Conservation (phyloP, 768 basidiomycete genomes). For the Suillus brevipes region DNA sequence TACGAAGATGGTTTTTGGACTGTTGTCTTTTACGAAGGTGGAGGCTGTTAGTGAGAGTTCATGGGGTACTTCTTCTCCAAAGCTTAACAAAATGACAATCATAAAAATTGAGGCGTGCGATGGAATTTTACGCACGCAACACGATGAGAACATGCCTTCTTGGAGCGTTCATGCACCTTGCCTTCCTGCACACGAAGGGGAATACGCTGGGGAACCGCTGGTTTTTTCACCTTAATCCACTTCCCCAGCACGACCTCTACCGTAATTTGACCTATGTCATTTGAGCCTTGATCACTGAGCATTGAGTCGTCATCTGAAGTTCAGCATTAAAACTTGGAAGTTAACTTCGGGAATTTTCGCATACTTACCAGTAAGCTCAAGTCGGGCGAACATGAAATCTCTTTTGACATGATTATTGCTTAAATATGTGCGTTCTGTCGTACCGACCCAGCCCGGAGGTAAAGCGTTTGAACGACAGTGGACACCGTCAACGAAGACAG, state of each 20-base stretch:
- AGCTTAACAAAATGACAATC: constrained; percentile 10
- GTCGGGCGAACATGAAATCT: constrained; percentile 18
- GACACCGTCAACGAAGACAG: constrained; percentile 14
- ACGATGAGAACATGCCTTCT: not conserved
- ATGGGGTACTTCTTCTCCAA: constrained; percentile 11
- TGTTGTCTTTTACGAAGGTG: not conserved
- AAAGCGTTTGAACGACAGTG: accelerated
- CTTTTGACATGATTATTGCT: not conserved
- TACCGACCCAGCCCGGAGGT: not conserved
- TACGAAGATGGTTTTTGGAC: constrained; percentile 15
- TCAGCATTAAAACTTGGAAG: not conserved
- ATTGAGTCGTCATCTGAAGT: constrained; percentile 24
- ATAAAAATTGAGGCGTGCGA: not conserved
- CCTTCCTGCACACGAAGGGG: not conserved
- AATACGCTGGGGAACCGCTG: not conserved
- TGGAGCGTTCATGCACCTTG: not conserved
- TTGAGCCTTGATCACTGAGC: constrained; percentile 8
- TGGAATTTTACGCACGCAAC: not conserved
- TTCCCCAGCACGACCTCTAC: constrained; percentile 5
- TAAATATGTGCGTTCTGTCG: not conserved
- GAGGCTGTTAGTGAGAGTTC: too few relatives aligned
- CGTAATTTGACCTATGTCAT: constrained; percentile 17
- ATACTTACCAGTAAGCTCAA: constrained; percentile 20
- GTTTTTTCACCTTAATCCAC: not conserved
- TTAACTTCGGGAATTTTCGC: not conserved